Base-by-base conservation (phyloP, 2,329 filamentous ascomycete genomes). In the Botrytis fragariae region DNA sequence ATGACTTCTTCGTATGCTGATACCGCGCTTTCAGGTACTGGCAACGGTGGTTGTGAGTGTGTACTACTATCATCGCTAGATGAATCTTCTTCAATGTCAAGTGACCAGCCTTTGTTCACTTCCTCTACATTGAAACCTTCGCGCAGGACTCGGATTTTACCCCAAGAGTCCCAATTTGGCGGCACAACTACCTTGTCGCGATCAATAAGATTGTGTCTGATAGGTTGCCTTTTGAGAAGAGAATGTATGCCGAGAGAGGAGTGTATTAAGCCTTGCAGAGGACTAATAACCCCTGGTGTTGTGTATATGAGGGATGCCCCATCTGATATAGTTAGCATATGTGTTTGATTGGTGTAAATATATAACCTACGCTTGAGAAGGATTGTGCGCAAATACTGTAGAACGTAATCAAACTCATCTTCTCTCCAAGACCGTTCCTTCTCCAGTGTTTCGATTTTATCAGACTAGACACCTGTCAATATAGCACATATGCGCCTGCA, bases 151-250 rank as follows among this genome's bases (percentile, higher is more conserved):
- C 95, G 89, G 74, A 99, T 98, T 83, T 98, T 99, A 74, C 94
- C 95, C 93, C 94, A 98, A 0, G 95, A 98, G 82, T 99, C 96
- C 96, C 96, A 99, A 82, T 98, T 98, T 25, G 95, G 92, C 2
- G 95, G 95, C 0, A 99, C 93, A 8, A 98, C 87, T 72, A 99
- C 95, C 86, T 97, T 97, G 82, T 97, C 95, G 74, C 95, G 89
- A 83, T 96, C 96, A 77, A 97, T 96, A 74, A 97, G 93, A 79
- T 97, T 97, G 81, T 95, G 92, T 83, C 94, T 96, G 37, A 97
- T 86, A 37, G 92, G 89, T 79, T 93, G 89, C 75, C 91, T 89
- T 82, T 93, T 93, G 29, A 97, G 85, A 32, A 96, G 87, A 35
- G 93, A 97, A 74, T 93, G 93, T 81, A 97, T 95, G 71, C 93